These are phyloP conservation scores for Cystofilobasidium macerans DNA, from an alignment of 768 basidiomycete genomes.

Conservation along the genomic window DNA sequence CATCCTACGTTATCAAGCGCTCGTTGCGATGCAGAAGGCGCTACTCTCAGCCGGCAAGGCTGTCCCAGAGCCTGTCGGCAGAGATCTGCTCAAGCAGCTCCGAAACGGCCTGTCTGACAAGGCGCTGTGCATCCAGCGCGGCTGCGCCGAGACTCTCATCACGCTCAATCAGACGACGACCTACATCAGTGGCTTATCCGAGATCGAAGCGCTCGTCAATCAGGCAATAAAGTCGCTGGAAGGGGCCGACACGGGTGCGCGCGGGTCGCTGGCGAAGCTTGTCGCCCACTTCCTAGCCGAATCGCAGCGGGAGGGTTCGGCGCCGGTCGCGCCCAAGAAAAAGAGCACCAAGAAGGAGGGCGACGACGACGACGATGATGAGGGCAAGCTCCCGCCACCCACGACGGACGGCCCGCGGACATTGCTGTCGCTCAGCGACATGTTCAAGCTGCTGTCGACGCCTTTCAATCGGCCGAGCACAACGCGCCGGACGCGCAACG, in stretches of 20 bases:
- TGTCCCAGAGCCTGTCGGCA: constrained; percentile 61
- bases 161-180: constrained; percentile 33
- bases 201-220: constrained; percentile 64
- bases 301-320: constrained; percentile 62
- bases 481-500: constrained; percentile 63
- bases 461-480: constrained; percentile 66
- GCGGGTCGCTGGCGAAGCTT: constrained; percentile 66
- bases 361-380: constrained; percentile 46
- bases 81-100: constrained; percentile 77
- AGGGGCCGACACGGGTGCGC: constrained; percentile 66
- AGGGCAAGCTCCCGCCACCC: constrained; percentile 43
- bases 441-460: constrained; percentile 66
- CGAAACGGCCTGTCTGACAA: constrained; percentile 66
- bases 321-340: constrained; percentile 42
- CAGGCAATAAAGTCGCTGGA: constrained; percentile 66
- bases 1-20: constrained; percentile 68
- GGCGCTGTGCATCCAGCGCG: constrained; percentile 72
- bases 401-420: constrained; percentile 52
- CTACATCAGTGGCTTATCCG: constrained; percentile 50
- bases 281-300: constrained; percentile 72
- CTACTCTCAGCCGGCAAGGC: constrained; percentile 71
- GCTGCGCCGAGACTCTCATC: constrained; percentile 49
- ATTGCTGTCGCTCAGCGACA: constrained; percentile 61
- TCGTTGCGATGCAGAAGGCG: constrained; percentile 66
- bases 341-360: constrained; percentile 42